Base-by-base conservation (phyloP, 2,329 filamentous ascomycete genomes). In the Clonostachys chloroleuca region DNA sequence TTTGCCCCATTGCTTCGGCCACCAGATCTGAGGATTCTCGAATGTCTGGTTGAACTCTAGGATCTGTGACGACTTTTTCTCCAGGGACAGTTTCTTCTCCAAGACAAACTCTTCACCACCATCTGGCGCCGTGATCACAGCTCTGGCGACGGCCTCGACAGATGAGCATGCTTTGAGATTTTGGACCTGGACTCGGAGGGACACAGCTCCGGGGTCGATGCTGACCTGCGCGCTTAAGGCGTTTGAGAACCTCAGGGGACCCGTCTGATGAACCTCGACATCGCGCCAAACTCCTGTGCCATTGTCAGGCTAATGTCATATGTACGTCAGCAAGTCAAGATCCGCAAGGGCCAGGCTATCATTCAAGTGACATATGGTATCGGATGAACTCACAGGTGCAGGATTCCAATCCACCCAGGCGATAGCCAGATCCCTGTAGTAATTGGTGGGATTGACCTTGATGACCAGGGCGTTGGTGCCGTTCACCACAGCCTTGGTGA, bases 341-440 rank as follows among this genome's bases (percentile, higher is more conserved):
- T 17, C 16, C 16, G 36, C n/a, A 7, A 16, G 10, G 14, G 17
- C 24, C 5, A 33, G 8, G 7, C 16, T 35, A 13, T 33, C 17
- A 17, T 10, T 14, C 16, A 33, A n/a, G 9, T 43, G 42, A 43
- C 17, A 33, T 34, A 34, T 33, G n/a, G 18, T 5, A 41, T 30
- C 34, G 12, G 14, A 42, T 42, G 35, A 41, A 24, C 24, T 30
- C 43, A 46, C 47, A 12, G 47, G 47, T 13, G 8, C 75, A 0
- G 79, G 79, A 47, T 83, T 83, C 80, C 81, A 84, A 54, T 84
- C 80, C 1, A 80, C 73, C 47, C 81, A 84, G 0, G 78, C 78
- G 10, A 82, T 61, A 0, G 75, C 80, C 45, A 85, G 73, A 50
- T 85, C 80, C 20, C 74, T 69, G 14, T 77, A 68, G 56, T 83